These are phyloP conservation scores for Aureobasidium sp. DNA, from an alignment of 2,329 filamentous ascomycete species.

Conservation along the genomic window DNA sequence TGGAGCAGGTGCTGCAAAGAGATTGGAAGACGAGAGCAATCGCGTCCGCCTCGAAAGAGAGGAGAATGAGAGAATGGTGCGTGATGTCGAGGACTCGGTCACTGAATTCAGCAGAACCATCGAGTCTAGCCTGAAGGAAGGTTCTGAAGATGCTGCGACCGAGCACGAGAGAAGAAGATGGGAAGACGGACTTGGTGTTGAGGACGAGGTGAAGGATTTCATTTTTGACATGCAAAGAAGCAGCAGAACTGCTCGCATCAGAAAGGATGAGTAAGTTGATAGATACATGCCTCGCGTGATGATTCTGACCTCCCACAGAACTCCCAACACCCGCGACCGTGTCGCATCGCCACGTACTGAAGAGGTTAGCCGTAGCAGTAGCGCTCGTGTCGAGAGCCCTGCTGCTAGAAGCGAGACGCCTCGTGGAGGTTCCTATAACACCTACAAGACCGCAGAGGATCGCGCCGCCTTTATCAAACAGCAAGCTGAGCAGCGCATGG, in stretches of 20 bases:
- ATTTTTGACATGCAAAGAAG: conserved; percentile 92
- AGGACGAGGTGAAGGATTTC: conserved; percentile 94
- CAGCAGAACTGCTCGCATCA: conserved; percentile 65
- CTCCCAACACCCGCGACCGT: conserved; percentile 10
- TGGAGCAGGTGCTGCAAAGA: conserved; percentile 69
- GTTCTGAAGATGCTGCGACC: conserved; percentile 61
- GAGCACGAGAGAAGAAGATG: conserved; percentile 89
- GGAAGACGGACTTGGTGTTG: conserved; percentile 93
- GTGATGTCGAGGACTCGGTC: conserved; percentile 93
- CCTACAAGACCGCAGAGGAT: conserved; percentile 87
- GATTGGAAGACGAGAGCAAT: conserved; percentile 80
- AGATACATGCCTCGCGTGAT: neutral
- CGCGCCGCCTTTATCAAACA: conserved; percentile 94
- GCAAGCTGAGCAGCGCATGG: conserved; percentile 94
- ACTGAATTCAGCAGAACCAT: conserved; percentile 77
- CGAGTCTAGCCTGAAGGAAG: conserved; percentile 81
- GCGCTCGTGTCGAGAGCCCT: conserved; percentile 26
- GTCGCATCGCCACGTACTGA: conserved; percentile 16
- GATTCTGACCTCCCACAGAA: conserved; percentile 9
- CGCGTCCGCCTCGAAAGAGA: conserved; percentile 78
- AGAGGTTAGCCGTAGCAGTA: conserved; percentile 24
- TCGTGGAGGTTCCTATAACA: conserved; percentile 51
- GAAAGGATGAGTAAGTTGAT: conserved; percentile 49
- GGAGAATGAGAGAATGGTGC: conserved; percentile 92
- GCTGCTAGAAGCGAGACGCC: conserved; percentile 16